phyloP scores from a whole-genome alignment of 148 eudicot genomes.

The Chenopodium album region DNA sequence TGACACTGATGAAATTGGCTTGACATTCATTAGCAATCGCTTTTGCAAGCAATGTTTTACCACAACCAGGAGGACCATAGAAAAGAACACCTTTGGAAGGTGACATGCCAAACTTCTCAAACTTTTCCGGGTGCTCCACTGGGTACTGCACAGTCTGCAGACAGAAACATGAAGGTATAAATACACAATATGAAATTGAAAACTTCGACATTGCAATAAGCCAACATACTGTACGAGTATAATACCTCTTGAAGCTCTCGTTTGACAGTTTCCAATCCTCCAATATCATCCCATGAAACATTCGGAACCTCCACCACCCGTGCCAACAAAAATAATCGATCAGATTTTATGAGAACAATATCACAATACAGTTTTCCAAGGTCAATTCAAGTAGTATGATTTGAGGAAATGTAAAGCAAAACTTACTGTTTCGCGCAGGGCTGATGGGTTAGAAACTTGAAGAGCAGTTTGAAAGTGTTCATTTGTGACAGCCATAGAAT shows the following conservation, averaged over 20 bases:
- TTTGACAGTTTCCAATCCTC: constrained; percentile 75
- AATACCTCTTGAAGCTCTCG: constrained; percentile 81
- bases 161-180: not conserved
- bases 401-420: not conserved
- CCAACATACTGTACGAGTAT: not conserved
- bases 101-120: constrained; percentile 85
- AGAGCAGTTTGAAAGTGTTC: constrained; percentile 72
- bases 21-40: constrained; percentile 83
- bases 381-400: not conserved
- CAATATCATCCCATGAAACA: constrained; percentile 62
- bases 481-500: constrained; percentile 71
- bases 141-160: constrained; percentile 76
- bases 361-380: too few relatives aligned
- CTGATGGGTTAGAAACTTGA: constrained; percentile 71
- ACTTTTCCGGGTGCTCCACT: constrained; percentile 84
- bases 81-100: constrained; percentile 77
- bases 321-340: not conserved
- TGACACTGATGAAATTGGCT: constrained; percentile 72
- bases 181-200: not conserved
- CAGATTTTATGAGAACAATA: too few relatives aligned
- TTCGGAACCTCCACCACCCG: constrained; percentile 78
- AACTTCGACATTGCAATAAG: not conserved
- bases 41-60: constrained; percentile 73
- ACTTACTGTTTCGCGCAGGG: constrained; percentile 75
- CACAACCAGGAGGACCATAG: constrained; percentile 88